phyloP scores from a whole-genome alignment of 441 rosid species.

The Kokia cookei region DNA sequence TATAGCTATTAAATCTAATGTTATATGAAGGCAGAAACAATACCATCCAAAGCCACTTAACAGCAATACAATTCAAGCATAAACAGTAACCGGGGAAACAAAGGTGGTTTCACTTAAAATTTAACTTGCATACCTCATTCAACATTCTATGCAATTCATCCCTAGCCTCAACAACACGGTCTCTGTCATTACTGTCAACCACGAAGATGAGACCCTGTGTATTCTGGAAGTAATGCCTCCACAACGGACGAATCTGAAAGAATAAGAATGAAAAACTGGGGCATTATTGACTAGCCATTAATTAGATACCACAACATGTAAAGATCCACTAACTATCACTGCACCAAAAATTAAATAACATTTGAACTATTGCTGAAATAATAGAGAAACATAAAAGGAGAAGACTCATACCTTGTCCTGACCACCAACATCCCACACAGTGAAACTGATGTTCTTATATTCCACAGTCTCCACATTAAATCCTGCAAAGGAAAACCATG shows the following conservation, averaged over 20 bases:
- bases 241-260: conserved; percentile 73
- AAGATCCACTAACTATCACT: background rate
- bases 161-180: conserved; percentile 78
- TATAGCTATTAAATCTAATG: background rate
- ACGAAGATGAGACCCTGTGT: conserved; percentile 86
- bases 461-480: conserved; percentile 4
- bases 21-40: background rate
- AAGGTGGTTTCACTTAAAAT: background rate
- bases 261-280: background rate
- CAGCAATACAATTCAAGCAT: background rate
- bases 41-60: background rate
- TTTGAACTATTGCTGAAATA: background rate
- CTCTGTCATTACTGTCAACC: conserved; percentile 85
- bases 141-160: conserved; percentile 86
- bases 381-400: background rate
- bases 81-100: background rate
- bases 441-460: conserved; percentile 4
- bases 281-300: background rate
- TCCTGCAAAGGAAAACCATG: background rate
- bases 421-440: conserved; percentile 3
- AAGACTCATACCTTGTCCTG: background rate
- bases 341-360: background rate
- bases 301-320: background rate
- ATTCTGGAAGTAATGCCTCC: conserved; percentile 86
- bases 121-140: conserved; percentile 50